A percentile compares a stretch with the other conserved stretches of the same genome.
Conservation (phyloP, 192 early-diverging fungal species). For the Allomyces arbusculus region DNA sequence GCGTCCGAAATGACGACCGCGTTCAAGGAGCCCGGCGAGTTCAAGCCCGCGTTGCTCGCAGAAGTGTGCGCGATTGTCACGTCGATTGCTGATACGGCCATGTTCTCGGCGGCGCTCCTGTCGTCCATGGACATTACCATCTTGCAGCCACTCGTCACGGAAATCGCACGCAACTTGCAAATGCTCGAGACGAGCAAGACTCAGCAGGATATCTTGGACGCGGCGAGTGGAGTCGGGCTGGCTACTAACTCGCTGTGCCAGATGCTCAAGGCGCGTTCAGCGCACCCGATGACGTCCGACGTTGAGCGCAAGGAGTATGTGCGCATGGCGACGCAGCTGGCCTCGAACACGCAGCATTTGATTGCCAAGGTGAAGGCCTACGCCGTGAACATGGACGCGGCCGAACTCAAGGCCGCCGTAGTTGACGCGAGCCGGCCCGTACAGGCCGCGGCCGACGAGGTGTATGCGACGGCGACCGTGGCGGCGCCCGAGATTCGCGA, state of each 20-base stretch:
- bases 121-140: not conserved
- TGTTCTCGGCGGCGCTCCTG: not conserved
- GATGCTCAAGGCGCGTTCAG: not conserved
- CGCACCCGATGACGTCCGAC: not conserved
- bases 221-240: not conserved
- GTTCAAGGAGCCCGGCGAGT: not conserved
- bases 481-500: not conserved
- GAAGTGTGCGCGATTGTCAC: not conserved
- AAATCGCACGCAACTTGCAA: not conserved
- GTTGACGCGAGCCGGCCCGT: not conserved
- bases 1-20: not conserved
- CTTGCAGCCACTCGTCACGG: not conserved
- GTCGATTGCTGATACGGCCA: not conserved
- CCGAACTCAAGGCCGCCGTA: not conserved
- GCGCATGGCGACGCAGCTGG: not conserved
- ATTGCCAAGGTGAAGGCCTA: not conserved
- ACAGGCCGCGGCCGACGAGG: not conserved
- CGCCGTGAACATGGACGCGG: not conserved
- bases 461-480: not conserved
- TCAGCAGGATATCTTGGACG: not conserved
- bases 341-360: not conserved
- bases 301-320: not conserved
- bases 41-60: not conserved
- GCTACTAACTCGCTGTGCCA: not conserved
- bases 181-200: not conserved